These are phyloP conservation scores for Selaginella moellendorffii DNA, from an alignment of 75 land plant genomes.

Conservation along the genomic window DNA sequence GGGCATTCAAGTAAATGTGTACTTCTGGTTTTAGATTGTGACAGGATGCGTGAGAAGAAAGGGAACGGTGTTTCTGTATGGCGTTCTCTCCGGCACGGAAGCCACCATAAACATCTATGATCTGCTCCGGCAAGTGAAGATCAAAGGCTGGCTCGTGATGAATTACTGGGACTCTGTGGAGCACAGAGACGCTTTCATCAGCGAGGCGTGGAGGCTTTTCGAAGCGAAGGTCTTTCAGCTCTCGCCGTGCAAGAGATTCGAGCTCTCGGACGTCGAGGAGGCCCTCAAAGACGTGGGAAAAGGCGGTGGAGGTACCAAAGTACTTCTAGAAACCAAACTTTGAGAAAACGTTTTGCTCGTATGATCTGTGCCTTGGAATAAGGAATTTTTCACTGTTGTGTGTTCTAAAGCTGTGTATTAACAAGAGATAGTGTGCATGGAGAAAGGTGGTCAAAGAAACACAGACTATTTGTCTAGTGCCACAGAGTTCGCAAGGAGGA, in stretches of 20 bases:
- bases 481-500: too few relatives aligned
- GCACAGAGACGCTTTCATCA: slow-evolving; percentile 2
- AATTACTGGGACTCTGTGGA: neutral
- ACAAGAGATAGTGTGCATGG: too few relatives aligned
- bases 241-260: slow-evolving; percentile 15
- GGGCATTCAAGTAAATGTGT: too few relatives aligned
- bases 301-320: slow-evolving; percentile 19
- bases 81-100: slow-evolving; percentile 12
- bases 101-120: slow-evolving; percentile 12
- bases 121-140: slow-evolving; percentile 17
- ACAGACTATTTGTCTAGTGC: too few relatives aligned
- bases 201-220: slow-evolving; percentile 13
- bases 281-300: slow-evolving; percentile 16
- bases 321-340: too few relatives aligned
- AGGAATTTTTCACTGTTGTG: too few relatives aligned
- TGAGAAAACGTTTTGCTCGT: too few relatives aligned
- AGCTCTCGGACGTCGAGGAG: slow-evolving; percentile 14
- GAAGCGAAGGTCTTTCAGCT: slow-evolving; percentile 14
- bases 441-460: too few relatives aligned
- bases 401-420: too few relatives aligned
- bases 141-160: slow-evolving; percentile 13
- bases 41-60: slow-evolving; percentile 12
- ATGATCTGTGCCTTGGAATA: too few relatives aligned
- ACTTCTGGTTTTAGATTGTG: slow-evolving; percentile 9
- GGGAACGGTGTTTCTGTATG: slow-evolving; percentile 19